Evolutionary conservation across 805 yeast genomes (phyloP).

Genomic region (Cephaloascus fragrans): DNA sequence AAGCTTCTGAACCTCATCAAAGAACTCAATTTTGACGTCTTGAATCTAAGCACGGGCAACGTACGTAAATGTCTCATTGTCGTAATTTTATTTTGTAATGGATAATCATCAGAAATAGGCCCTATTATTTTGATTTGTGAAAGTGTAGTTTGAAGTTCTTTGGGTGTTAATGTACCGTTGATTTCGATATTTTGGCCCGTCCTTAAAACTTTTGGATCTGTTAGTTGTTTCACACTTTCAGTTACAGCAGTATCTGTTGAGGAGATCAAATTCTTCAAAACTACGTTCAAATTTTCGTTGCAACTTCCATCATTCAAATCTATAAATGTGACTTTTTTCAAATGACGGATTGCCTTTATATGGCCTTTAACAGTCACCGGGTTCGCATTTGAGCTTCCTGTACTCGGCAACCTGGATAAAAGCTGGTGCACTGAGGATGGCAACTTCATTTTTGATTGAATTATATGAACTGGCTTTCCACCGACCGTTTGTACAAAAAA

Average conservation of each 20-base stretch:
- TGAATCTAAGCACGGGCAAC: conserved; percentile 71
- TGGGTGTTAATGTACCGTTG: conserved; percentile 21
- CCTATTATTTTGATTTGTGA: conserved; percentile 43
- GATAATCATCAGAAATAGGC: conserved; percentile 51
- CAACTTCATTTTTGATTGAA: no score
- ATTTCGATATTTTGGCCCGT: conserved; percentile 32
- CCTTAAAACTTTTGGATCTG: no score
- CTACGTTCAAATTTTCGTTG: conserved; percentile 39
- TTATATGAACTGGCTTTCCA: no score
- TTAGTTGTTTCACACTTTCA: conserved; percentile 22
- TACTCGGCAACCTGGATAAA: no score
- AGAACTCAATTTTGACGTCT: conserved; percentile 55
- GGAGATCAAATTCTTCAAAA: conserved; percentile 19
- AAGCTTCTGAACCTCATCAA: conserved; percentile 65
- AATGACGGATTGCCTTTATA: conserved; percentile 56
- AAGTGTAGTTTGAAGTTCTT: conserved; percentile 24
- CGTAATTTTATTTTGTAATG: conserved; percentile 76
- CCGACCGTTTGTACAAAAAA: no score
- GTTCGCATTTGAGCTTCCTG: no score
- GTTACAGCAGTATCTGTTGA: conserved; percentile 26
- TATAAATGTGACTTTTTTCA: conserved; percentile 72
- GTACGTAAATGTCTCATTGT: conserved; percentile 57
- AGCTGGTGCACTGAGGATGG: no score
- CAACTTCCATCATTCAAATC: conserved; percentile 76
- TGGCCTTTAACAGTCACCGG: no score